Evolutionary conservation across 2,329 filamentous ascomycete genomes (phyloP).

Genomic region (Talaromyces sp.): DNA sequence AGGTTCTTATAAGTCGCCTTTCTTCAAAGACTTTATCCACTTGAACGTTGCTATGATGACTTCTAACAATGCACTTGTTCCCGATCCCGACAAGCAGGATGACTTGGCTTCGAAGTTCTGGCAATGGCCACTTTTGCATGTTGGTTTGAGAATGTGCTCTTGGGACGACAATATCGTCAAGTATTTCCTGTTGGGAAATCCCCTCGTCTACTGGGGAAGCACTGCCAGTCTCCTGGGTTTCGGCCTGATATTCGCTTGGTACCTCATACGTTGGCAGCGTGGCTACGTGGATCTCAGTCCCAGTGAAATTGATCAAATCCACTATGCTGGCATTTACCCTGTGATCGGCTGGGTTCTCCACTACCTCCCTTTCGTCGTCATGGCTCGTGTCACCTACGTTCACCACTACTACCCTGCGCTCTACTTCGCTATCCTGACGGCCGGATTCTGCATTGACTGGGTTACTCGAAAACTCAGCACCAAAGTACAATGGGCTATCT

Average conservation of each 20-base stretch:
- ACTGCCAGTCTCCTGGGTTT: conserved; percentile 74
- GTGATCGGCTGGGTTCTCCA: conserved; percentile 92
- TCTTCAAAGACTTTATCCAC: conserved; percentile 96
- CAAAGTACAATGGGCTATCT: conserved; percentile 64
- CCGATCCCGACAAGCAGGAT: conserved; percentile 97
- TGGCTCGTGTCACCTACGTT: conserved; percentile 98
- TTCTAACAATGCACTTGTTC: conserved; percentile 96
- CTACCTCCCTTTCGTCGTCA: conserved; percentile 91
- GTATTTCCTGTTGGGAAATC: conserved; percentile 97
- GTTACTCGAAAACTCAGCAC: conserved; percentile 64
- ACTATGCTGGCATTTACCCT: conserved; percentile 89
- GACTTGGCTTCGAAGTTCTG: conserved; percentile 94
- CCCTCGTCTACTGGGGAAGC: conserved; percentile 90
- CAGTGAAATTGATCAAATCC: conserved; percentile 84
- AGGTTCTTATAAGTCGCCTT: conserved; percentile 91
- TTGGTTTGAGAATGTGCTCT: conserved; percentile 95
- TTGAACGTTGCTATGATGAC: conserved; percentile 99
- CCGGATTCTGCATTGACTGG: conserved; percentile 89
- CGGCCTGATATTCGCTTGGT: conserved; percentile 71
- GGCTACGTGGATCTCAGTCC: conserved; percentile 79
- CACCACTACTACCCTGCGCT: conserved; percentile 99
- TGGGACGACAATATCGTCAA: conserved; percentile 96
- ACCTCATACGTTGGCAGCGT: conserved; percentile 91
- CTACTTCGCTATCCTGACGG: conserved; percentile 89
- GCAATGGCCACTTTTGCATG: conserved; percentile 96